A percentile compares a stretch with the other conserved stretches of the same genome.
Conservation (phyloP, 495 filamentous ascomycete genomes). For the Corynascus novoguineensis region DNA sequence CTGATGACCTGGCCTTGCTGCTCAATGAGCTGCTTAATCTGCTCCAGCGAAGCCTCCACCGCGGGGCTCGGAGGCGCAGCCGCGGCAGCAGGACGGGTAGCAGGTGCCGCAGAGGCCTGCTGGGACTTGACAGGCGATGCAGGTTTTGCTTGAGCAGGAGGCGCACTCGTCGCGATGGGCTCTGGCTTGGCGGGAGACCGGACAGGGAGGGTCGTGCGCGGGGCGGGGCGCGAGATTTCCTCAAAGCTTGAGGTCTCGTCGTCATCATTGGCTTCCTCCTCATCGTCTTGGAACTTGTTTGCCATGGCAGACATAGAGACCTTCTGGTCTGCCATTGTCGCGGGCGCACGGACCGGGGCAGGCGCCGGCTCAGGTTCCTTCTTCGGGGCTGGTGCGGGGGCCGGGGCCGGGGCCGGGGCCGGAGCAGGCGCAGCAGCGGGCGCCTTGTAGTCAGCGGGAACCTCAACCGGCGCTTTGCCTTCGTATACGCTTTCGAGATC, state of each 20-base stretch:
- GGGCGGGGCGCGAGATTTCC: slow-evolving; percentile 59
- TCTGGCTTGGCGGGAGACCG: slow-evolving; percentile 27
- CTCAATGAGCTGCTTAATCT: slow-evolving; percentile 63
- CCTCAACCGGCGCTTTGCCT: slow-evolving; percentile 67
- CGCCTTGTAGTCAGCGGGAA: slow-evolving; percentile 65
- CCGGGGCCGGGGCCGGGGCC: slow-evolving; percentile 43
- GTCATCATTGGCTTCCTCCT: slow-evolving; percentile 52
- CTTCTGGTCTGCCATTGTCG: slow-evolving; percentile 75
- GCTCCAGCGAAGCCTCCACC: slow-evolving; percentile 44
- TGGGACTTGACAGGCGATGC: slow-evolving; percentile 33
- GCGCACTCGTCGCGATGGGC: slow-evolving; percentile 22
- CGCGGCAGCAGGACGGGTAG: slow-evolving; percentile 18
- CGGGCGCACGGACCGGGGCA: slow-evolving; percentile 48
- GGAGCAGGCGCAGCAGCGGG: slow-evolving; percentile 43
- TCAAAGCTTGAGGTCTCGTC: slow-evolving; percentile 78
- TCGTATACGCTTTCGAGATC: slow-evolving; percentile 89
- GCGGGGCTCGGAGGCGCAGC: slow-evolving; percentile 17
- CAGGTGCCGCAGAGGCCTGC: slow-evolving; percentile 19
- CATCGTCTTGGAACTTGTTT: slow-evolving; percentile 74
- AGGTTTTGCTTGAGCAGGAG: slow-evolving; percentile 29
- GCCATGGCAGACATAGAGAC: slow-evolving; percentile 78
- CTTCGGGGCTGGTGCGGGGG: slow-evolving; percentile 43
- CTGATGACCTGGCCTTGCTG: slow-evolving; percentile 57
- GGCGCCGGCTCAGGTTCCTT: slow-evolving; percentile 51
- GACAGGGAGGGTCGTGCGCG: slow-evolving; percentile 31